Percentiles rank a stretch among this genome's conserved stretches.
phyloP scores from a whole-genome alignment of 345 rosid genomes.

The Moricandia arvensis region DNA sequence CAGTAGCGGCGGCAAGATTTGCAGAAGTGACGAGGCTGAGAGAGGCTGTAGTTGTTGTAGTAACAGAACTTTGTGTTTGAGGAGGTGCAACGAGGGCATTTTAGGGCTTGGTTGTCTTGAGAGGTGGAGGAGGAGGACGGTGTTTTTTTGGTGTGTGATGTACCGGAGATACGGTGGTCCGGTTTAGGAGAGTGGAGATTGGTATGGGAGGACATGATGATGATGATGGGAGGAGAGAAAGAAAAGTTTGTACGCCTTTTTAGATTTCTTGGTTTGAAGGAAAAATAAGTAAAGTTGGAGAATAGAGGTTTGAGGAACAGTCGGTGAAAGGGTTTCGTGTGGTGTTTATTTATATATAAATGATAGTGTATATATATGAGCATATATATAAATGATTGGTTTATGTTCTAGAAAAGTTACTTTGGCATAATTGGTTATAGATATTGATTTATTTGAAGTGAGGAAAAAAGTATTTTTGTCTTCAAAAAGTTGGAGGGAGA shows the following conservation, averaged over 20 bases:
- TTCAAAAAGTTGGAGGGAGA: not conserved
- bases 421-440: not conserved
- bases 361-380: slow-evolving; percentile 5
- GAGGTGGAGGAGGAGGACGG: slow-evolving; percentile 35
- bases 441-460: not conserved
- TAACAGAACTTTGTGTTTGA: slow-evolving; percentile 90
- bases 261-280: slow-evolving; percentile 26
- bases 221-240: slow-evolving; percentile 13
- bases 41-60: slow-evolving; percentile 89
- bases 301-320: slow-evolving; percentile 16
- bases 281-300: slow-evolving; percentile 17
- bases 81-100: slow-evolving; percentile 86
- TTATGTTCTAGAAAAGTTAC: not conserved
- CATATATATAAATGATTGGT: not conserved
- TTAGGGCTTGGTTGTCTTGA: slow-evolving; percentile 45
- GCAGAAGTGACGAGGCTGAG: slow-evolving; percentile 87
- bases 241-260: slow-evolving; percentile 5
- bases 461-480: not conserved
- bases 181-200: slow-evolving; percentile 31
- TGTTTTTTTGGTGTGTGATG: slow-evolving; percentile 37
- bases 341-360: slow-evolving; percentile 16
- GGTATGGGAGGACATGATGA: slow-evolving; percentile 37
- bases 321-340: slow-evolving; percentile 29
- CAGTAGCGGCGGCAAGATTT: slow-evolving; percentile 85
- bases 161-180: slow-evolving; percentile 21